These are phyloP conservation scores for Zymoseptoria passerinii DNA, from an alignment of 2,329 filamentous ascomycete genomes.

Conservation along the genomic window DNA sequence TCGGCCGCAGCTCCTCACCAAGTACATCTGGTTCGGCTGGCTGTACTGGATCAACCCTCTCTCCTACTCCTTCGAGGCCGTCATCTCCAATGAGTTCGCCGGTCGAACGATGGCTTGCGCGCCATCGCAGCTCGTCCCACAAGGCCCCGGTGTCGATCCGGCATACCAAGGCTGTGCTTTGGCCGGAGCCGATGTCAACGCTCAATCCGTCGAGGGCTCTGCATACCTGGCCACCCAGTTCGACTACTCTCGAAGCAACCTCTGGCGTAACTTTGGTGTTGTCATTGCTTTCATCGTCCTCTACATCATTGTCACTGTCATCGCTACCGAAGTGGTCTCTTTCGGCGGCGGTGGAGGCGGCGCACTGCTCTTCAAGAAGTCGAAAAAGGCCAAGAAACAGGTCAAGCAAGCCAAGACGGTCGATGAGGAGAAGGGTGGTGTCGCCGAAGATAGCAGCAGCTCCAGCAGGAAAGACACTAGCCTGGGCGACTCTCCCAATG, in stretches of 20 bases:
- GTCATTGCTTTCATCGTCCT: constrained; percentile 66
- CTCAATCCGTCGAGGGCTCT: constrained; percentile 44
- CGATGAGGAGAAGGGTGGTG: constrained; percentile 51
- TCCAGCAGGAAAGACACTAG: constrained; percentile 25
- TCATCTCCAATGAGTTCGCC: constrained; percentile 59
- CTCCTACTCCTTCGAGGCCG: constrained; percentile 57
- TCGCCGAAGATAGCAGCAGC: constrained; percentile 26
- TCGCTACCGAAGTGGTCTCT: constrained; percentile 60
- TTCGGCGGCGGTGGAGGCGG: constrained; percentile 58
- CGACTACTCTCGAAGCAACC: constrained; percentile 48
- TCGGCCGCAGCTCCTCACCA: constrained; percentile 48
- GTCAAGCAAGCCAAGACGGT: constrained; percentile 37
- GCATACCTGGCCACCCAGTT: constrained; percentile 49
- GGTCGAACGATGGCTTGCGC: constrained; percentile 51
- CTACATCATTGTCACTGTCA: constrained; percentile 63
- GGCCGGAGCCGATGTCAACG: constrained; percentile 48
- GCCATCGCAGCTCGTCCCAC: constrained; percentile 51
- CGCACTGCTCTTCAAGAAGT: constrained; percentile 63
- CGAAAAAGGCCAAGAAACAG: constrained; percentile 50
- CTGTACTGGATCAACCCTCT: constrained; percentile 45
- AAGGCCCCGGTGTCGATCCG: constrained; percentile 47
- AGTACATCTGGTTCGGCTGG: constrained; percentile 62
- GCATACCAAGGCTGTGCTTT: constrained; percentile 55
- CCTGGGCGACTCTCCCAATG: constrained; percentile 22
- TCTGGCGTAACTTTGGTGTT: constrained; percentile 70